These are phyloP conservation scores for Moricandia moricandioides DNA, from an alignment of 345 rosid genomes.

Conservation along the genomic window DNA sequence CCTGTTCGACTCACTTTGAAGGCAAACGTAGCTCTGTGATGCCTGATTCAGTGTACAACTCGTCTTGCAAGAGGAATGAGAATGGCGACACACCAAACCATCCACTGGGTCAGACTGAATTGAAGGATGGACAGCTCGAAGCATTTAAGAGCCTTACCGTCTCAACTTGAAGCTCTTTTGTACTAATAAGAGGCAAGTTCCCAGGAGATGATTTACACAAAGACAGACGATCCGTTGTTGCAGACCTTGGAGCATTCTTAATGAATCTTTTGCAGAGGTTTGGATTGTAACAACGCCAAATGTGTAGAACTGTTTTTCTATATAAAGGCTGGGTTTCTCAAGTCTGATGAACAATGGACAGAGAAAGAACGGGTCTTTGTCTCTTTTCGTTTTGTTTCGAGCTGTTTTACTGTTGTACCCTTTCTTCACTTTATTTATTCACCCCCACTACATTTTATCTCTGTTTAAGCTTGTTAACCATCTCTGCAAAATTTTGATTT, in stretches of 20 bases:
- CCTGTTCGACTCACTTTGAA: constrained; percentile 72
- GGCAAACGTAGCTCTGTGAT: constrained; percentile 62
- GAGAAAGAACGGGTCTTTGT: background rate
- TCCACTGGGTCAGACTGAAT: constrained; percentile 34
- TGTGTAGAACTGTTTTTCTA: constrained; percentile 37
- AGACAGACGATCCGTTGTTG: constrained; percentile 13
- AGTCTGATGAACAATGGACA: constrained; percentile 25
- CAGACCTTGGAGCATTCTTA: constrained; percentile 8
- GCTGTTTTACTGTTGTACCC: constrained; percentile 24
- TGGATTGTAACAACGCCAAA: constrained; percentile 38
- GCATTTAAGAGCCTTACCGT: constrained; percentile 56
- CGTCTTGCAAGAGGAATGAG: constrained; percentile 40
- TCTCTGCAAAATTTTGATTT: background rate
- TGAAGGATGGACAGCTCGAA: constrained; percentile 74
- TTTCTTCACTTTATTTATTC: constrained; percentile 12
- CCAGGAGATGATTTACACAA: constrained; percentile 6
- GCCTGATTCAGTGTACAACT: constrained; percentile 48
- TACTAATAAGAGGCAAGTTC: constrained; percentile 22
- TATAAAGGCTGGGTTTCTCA: constrained; percentile 33
- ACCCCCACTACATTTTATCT: background rate
- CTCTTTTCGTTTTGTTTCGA: constrained; percentile 11
- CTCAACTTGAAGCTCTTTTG: constrained; percentile 25
- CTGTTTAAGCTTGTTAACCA: background rate
- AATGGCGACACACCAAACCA: constrained; percentile 49
- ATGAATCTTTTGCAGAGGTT: constrained; percentile 11